Evolutionary conservation across 768 basidiomycete species (phyloP).

Genomic region (Suillus occidentalis): DNA sequence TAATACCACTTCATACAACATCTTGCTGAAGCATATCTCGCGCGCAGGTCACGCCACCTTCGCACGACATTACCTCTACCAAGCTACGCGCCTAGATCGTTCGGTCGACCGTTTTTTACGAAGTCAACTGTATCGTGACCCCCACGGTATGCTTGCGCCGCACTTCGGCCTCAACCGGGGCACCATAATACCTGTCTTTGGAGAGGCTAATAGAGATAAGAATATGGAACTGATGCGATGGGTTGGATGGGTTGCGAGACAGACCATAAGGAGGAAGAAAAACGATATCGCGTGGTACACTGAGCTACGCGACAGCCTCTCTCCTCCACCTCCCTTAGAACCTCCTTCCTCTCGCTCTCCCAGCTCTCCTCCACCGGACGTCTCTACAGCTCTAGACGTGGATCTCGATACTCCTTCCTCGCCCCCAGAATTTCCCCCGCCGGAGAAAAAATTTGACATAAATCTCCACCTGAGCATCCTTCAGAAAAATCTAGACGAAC

Average conservation of each 20-base stretch:
- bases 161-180: conserved; percentile 53
- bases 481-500: conserved; percentile 49
- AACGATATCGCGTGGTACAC: conserved; percentile 44
- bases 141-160: conserved; percentile 44
- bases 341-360: not conserved
- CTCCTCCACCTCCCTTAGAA: conserved; percentile 16
- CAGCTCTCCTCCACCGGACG: conserved; percentile 21
- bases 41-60: conserved; percentile 47
- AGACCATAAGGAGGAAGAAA: conserved; percentile 49
- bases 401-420: conserved; percentile 30
- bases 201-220: conserved; percentile 58
- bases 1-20: conserved; percentile 66
- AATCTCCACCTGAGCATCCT: conserved; percentile 58
- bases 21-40: conserved; percentile 60
- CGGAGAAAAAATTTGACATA: conserved; percentile 43
- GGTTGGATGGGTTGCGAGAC: conserved; percentile 47
- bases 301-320: conserved; percentile 25
- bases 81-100: conserved; percentile 51
- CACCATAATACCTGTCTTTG: conserved; percentile 58
- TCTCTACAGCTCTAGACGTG: conserved; percentile 14
- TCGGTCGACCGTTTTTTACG: conserved; percentile 33
- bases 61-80: conserved; percentile 64
- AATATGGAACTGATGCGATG: conserved; percentile 61
- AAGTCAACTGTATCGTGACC: conserved; percentile 30
- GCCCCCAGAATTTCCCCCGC: conserved; percentile 18